These are phyloP conservation scores for Cutaneotrichosporon sp. DNA, from an alignment of 1,284 basidiomycete genomes.

Conservation along the genomic window DNA sequence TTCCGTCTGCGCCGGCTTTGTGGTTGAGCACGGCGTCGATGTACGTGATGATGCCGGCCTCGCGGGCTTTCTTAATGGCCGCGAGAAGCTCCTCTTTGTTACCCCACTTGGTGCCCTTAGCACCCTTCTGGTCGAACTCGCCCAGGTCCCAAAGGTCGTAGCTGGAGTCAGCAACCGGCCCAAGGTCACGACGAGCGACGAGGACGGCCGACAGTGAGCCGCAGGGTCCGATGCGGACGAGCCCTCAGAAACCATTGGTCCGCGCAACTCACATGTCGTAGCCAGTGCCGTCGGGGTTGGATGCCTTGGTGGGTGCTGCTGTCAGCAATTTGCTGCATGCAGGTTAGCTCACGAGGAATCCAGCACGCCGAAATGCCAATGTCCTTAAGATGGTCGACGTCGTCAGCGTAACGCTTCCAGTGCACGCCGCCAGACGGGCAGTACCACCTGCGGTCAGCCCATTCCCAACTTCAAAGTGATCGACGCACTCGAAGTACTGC, in stretches of 20 bases:
- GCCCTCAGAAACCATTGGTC: too few species aligned
- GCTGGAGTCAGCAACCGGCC: constrained; percentile 46
- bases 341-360: constrained; percentile 50
- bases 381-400: constrained; percentile 63
- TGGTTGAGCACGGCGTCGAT: constrained; percentile 55
- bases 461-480: not conserved
- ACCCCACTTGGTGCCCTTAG: constrained; percentile 83
- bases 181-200: too few species aligned
- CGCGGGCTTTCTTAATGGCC: constrained; percentile 55
- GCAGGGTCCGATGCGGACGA: too few species aligned
- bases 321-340: constrained; percentile 2
- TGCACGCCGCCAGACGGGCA: constrained; percentile 35
- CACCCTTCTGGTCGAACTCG: constrained; percentile 82
- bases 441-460: constrained; percentile 34
- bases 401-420: constrained; percentile 72
- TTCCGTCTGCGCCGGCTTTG: constrained; percentile 69
- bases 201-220: too few species aligned
- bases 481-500: constrained; percentile 44
- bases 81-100: constrained; percentile 71
- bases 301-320: constrained; percentile 44
- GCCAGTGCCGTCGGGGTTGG: constrained; percentile 42
- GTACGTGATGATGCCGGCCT: constrained; percentile 47
- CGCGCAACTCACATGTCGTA: constrained; percentile 48
- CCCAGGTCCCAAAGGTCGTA: constrained; percentile 78
- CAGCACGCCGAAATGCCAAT: constrained; percentile 81